These are phyloP conservation scores for Cytospora leucostoma DNA, from an alignment of 2,329 filamentous ascomycete species.

Conservation along the genomic window DNA sequence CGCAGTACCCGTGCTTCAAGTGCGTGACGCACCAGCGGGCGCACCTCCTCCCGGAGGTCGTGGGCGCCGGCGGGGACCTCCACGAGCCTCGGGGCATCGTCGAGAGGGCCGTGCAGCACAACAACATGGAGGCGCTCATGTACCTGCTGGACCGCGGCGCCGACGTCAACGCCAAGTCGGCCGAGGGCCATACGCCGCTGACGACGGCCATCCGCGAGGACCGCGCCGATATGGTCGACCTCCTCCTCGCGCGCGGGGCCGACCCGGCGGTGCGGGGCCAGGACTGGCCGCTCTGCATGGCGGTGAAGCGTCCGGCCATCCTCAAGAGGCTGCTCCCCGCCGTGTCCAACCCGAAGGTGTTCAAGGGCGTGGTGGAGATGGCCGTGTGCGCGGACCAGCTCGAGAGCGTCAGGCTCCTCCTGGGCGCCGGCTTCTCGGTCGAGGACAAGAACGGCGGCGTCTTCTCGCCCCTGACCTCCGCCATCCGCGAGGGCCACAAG, in stretches of 20 bases:
- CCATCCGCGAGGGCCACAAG: constrained; percentile 63
- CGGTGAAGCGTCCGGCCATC: constrained; percentile 61
- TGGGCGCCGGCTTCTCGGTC: constrained; percentile 65
- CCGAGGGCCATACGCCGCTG: constrained; percentile 61
- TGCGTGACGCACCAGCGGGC: constrained; percentile 66
- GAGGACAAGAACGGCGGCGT: constrained; percentile 74
- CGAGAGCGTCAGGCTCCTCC: constrained; percentile 65
- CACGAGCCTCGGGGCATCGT: constrained; percentile 64
- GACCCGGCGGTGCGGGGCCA: constrained; percentile 64
- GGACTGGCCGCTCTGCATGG: constrained; percentile 72
- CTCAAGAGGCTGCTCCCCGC: constrained; percentile 59
- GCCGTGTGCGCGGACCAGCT: constrained; percentile 68
- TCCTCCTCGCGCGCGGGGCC: constrained; percentile 59
- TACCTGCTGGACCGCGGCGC: constrained; percentile 63
- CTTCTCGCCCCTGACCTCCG: constrained; percentile 69
- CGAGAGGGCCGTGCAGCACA: constrained; percentile 63
- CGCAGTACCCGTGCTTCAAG: constrained; percentile 68
- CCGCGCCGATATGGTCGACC: constrained; percentile 59
- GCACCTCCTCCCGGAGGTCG: constrained; percentile 60
- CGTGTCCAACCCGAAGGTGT: constrained; percentile 59
- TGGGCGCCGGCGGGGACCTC: constrained; percentile 62
- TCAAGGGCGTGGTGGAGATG: constrained; percentile 68
- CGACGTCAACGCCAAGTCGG: constrained; percentile 59
- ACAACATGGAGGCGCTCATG: constrained; percentile 61
- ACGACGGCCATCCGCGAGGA: constrained; percentile 67